Conservation (phyloP, 164 flowering plant genomes). For the Umbellularia californica region DNA sequence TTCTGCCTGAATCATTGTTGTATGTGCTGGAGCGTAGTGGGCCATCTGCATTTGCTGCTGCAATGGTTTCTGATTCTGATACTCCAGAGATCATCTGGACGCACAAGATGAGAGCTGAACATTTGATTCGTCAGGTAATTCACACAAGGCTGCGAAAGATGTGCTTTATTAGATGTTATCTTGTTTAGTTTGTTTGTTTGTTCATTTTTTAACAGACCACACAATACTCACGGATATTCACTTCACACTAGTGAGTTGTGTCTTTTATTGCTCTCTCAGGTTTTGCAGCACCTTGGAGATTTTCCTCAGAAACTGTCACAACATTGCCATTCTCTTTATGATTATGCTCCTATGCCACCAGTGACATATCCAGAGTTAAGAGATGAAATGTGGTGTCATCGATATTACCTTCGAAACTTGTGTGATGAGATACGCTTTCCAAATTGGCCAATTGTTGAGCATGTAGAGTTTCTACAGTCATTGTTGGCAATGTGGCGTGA, state of each 20-base stretch:
- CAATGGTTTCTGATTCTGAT: slow-evolving; percentile 99
- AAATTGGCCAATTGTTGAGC: slow-evolving; percentile 98
- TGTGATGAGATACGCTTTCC: slow-evolving; percentile 99
- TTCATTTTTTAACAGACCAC: too few species aligned
- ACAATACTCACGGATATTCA: background rate
- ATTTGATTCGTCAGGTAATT: slow-evolving; percentile 87
- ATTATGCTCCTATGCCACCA: slow-evolving; percentile 99
- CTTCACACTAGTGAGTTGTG: slow-evolving; percentile 1
- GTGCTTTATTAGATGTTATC: background rate
- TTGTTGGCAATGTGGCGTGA: slow-evolving; percentile 99
- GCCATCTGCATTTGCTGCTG: slow-evolving; percentile 92
- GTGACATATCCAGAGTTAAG: slow-evolving; percentile 95
- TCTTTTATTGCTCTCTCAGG: slow-evolving; percentile 37
- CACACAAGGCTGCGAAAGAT: background rate
- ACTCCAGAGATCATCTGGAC: slow-evolving; percentile 99
- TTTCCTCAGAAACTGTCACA: slow-evolving; percentile 94
- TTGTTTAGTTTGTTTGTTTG: background rate
- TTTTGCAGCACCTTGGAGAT: slow-evolving; percentile 99
- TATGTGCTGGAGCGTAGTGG: slow-evolving; percentile 98
- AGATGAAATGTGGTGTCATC: slow-evolving; percentile 99
- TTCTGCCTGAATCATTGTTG: slow-evolving; percentile 91
- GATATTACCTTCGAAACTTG: slow-evolving; percentile 90
- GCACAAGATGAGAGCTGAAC: slow-evolving; percentile 98
- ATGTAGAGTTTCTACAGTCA: slow-evolving; percentile 96
- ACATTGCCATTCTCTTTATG: slow-evolving; percentile 93